Evolutionary conservation across 257 asterid genomes (phyloP).

Genomic region (Gentiana dahurica): DNA sequence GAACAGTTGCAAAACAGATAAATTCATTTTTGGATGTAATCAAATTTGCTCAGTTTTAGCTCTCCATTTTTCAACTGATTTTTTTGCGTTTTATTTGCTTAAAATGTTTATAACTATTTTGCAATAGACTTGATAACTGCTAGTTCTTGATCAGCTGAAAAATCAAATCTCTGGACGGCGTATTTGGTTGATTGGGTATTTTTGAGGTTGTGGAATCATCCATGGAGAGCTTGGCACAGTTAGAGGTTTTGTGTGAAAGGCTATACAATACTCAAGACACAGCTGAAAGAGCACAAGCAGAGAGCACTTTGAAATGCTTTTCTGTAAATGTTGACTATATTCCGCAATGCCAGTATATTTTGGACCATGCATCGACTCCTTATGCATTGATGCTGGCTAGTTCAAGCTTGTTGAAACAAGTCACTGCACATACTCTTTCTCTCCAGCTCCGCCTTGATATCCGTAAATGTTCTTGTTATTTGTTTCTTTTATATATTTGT

Average conservation of each 20-base stretch:
- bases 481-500: no score
- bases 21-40: slow-evolving; percentile 9
- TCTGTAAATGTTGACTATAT: slow-evolving; percentile 83
- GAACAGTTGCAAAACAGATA: slow-evolving; percentile 8
- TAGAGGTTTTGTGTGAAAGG: slow-evolving; percentile 94
- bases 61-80: not conserved
- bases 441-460: slow-evolving; percentile 97
- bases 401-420: slow-evolving; percentile 99
- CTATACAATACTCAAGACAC: slow-evolving; percentile 92
- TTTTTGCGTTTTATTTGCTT: not conserved
- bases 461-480: slow-evolving; percentile 30
- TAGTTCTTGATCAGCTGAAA: slow-evolving; percentile 11
- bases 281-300: slow-evolving; percentile 92
- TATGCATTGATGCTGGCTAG: slow-evolving; percentile 99
- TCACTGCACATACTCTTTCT: slow-evolving; percentile 86
- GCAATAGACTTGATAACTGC: slow-evolving; percentile 12
- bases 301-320: slow-evolving; percentile 94
- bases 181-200: slow-evolving; percentile 10
- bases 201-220: slow-evolving; percentile 20
- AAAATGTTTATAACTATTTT: no score
- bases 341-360: slow-evolving; percentile 91
- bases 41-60: not conserved
- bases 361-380: slow-evolving; percentile 97
- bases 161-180: slow-evolving; percentile 5
- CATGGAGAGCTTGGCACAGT: slow-evolving; percentile 98